phyloP scores from a whole-genome alignment of 306 rosid species.

The Prunus campanulata region DNA sequence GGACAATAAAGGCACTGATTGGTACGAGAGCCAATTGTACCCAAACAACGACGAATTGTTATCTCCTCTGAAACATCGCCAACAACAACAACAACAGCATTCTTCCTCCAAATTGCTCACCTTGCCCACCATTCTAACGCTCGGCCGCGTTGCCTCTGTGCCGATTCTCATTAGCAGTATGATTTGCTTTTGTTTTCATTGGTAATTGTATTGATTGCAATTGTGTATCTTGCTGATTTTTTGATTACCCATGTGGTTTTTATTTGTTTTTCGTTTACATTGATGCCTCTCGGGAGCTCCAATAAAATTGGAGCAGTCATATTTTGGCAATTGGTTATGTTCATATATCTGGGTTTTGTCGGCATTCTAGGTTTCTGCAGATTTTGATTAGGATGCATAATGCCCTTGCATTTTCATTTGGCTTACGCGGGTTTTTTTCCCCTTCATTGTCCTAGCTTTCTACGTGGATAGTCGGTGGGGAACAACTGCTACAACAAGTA shows the following conservation, averaged over 20 bases:
- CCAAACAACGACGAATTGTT: conserved; percentile 25
- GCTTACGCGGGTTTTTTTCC: background rate
- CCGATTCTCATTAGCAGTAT: conserved; percentile 73
- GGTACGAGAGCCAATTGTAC: conserved; percentile 30
- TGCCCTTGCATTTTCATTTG: background rate
- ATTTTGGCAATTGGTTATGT: background rate
- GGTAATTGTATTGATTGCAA: background rate
- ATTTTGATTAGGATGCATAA: background rate
- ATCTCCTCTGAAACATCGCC: conserved; percentile 28
- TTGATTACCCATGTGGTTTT: conserved; percentile 6
- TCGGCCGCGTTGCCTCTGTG: conserved; percentile 90
- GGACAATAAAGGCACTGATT: conserved; percentile 41
- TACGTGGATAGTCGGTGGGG: conserved; percentile 81
- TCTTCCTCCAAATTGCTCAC: conserved; percentile 72
- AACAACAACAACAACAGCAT: conserved; percentile 17
- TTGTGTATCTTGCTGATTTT: background rate
- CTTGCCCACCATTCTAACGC: conserved; percentile 81
- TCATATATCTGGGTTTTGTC: background rate
- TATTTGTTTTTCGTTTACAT: background rate
- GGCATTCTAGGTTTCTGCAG: background rate
- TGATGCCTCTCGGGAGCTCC: background rate
- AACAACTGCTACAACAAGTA: conserved; percentile 72
- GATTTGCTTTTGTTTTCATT: conserved; percentile 10
- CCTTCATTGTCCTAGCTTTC: conserved; percentile 51
- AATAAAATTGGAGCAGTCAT: background rate